Evolutionary conservation across 2,329 filamentous ascomycete species (phyloP).

Genomic region (Fusarium coicis): DNA sequence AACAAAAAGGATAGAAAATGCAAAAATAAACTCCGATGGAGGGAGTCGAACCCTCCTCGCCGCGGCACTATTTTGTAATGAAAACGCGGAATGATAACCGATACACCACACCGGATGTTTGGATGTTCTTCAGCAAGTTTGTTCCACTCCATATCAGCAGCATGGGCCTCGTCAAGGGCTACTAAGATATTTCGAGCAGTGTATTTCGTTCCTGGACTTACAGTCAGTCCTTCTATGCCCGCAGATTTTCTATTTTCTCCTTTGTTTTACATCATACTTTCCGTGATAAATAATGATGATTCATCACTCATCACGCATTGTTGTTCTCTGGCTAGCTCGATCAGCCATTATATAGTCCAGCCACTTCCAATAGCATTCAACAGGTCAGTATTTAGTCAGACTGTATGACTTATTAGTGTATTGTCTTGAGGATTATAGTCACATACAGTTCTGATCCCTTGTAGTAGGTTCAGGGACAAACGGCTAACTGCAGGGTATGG

Average conservation of each 20-base stretch:
- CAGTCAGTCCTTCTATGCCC: fast-evolving
- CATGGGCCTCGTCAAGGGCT: fast-evolving
- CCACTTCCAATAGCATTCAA: fast-evolving
- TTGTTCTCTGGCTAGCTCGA: fast-evolving
- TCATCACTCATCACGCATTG: fast-evolving
- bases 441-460: too few species aligned
- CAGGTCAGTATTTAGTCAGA: fast-evolving
- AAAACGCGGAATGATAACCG: constrained; percentile 29
- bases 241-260: fast-evolving
- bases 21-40: constrained; percentile 16
- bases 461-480: not conserved
- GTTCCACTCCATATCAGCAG: fast-evolving
- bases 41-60: constrained; percentile 27
- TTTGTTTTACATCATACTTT: too few species aligned
- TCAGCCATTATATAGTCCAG: fast-evolving
- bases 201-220: not conserved
- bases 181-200: not conserved
- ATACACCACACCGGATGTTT: constrained; percentile 23
- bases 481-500: not conserved
- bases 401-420: too few species aligned
- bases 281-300: not conserved
- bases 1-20: not conserved
- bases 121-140: not conserved
- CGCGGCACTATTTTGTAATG: constrained; percentile 2
- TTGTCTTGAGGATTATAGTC: too few species aligned